phyloP scores from a whole-genome alignment of 164 flowering plant genomes.

The Liriodendron chinense region DNA sequence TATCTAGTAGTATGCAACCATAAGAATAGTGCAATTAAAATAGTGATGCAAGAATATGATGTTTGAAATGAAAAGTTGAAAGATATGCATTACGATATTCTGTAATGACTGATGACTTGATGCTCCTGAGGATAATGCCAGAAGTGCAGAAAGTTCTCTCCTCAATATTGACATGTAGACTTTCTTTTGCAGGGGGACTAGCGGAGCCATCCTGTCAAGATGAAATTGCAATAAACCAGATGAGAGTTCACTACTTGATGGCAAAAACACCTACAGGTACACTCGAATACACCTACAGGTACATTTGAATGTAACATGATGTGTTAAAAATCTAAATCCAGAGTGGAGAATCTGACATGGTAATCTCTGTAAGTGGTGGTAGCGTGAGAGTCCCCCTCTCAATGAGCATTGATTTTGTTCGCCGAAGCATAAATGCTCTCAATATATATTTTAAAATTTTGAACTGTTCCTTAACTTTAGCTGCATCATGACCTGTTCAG shows the following conservation, averaged over 20 bases:
- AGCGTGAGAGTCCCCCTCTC: constrained; percentile 64
- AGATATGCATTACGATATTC: constrained; percentile 54
- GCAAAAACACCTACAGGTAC: constrained; percentile 2
- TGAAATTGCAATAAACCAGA: not conserved
- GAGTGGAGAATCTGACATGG: constrained; percentile 55
- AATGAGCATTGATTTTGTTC: constrained; percentile 79
- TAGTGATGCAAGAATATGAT: not conserved
- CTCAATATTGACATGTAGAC: constrained; percentile 81
- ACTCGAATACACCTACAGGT: constrained; percentile 3
- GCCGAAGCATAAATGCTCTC: constrained; percentile 82
- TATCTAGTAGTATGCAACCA: constrained; percentile 5
- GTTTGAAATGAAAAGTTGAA: constrained; percentile 7
- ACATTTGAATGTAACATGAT: not conserved
- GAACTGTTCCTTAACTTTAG: constrained; percentile 37
- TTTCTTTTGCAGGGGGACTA: constrained; percentile 74
- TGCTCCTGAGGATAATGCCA: constrained; percentile 67
- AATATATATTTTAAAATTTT: constrained; percentile 54
- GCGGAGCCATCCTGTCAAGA: constrained; percentile 69
- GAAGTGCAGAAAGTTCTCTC: constrained; percentile 80
- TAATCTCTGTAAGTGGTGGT: constrained; percentile 88
- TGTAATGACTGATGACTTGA: constrained; percentile 72
- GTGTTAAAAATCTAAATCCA: constrained; percentile 6
- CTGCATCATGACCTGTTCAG: constrained; percentile 43
- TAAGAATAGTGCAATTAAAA: not conserved
- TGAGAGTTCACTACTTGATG: not conserved